Evolutionary conservation across 306 rosid genomes (phyloP).

Genomic region (Lupinus albus): DNA sequence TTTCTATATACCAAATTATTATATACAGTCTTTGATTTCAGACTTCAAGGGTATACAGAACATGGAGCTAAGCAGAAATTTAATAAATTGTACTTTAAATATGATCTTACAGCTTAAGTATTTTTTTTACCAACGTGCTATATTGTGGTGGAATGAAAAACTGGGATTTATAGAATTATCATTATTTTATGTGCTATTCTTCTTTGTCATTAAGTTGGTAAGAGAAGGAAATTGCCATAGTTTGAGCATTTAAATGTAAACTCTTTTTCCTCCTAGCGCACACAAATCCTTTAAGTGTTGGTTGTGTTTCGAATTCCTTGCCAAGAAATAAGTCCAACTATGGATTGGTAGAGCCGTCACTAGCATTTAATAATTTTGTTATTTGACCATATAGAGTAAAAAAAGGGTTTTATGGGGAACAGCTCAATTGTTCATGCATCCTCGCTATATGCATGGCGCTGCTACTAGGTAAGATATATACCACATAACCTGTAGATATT

Average conservation of each 20-base stretch:
- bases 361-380: slow-evolving; percentile 1
- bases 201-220: background rate
- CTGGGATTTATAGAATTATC: background rate
- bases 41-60: slow-evolving; percentile 1
- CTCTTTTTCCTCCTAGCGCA: background rate
- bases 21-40: background rate
- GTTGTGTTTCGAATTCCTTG: background rate
- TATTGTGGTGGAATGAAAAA: background rate
- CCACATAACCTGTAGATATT: slow-evolving; percentile 13
- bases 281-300: background rate
- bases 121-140: background rate
- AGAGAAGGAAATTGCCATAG: background rate
- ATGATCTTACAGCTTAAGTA: background rate
- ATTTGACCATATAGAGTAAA: slow-evolving; percentile 54
- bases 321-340: background rate
- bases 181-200: background rate
- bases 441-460: slow-evolving; percentile 96
- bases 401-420: slow-evolving; percentile 92
- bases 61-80: slow-evolving; percentile 9
- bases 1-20: background rate
- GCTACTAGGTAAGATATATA: slow-evolving; percentile 73
- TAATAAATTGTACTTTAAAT: slow-evolving; percentile 5
- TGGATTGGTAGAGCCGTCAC: background rate
- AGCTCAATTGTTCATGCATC: slow-evolving; percentile 90
- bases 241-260: background rate